phyloP scores from a whole-genome alignment of 768 basidiomycete genomes.

The Leccinellum luteum region DNA sequence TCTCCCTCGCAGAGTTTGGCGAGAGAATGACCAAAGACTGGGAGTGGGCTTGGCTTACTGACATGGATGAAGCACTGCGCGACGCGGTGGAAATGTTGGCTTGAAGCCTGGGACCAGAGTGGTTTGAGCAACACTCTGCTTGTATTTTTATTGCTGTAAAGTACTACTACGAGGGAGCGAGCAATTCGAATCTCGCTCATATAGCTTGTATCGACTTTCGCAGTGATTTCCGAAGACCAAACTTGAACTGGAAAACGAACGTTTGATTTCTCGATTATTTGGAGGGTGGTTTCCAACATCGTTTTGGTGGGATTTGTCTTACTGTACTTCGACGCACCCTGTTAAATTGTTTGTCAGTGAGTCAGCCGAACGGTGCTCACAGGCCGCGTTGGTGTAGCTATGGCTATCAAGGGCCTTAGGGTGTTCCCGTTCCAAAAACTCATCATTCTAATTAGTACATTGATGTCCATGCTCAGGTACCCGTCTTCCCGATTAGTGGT shows the following conservation, averaged over 20 bases:
- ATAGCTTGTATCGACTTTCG: neutral
- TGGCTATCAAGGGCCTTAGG: neutral
- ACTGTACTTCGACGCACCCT: no score
- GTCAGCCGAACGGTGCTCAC: neutral
- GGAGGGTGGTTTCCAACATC: no score
- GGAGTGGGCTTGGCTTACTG: conserved; percentile 48
- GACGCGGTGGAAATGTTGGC: conserved; percentile 19
- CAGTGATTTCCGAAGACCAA: neutral
- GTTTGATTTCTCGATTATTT: neutral
- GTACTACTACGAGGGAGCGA: neutral
- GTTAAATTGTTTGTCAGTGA: no score
- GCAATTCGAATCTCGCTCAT: neutral
- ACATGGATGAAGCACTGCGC: conserved; percentile 19
- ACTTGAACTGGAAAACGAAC: neutral
- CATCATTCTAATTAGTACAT: neutral
- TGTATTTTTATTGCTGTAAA: neutral
- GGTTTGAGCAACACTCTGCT: neutral
- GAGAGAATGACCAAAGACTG: conserved; percentile 47
- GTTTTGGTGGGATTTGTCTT: no score
- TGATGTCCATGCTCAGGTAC: neutral
- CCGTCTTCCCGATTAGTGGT: neutral
- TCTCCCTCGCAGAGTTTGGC: conserved; percentile 39
- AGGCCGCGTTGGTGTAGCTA: neutral
- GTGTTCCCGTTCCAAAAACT: neutral
- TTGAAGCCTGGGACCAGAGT: neutral